A percentile compares a stretch with the other conserved stretches of the same genome.
These are phyloP conservation scores for Lophium mytilinum DNA, from an alignment of 495 filamentous ascomycete species.

Conservation along the genomic window DNA sequence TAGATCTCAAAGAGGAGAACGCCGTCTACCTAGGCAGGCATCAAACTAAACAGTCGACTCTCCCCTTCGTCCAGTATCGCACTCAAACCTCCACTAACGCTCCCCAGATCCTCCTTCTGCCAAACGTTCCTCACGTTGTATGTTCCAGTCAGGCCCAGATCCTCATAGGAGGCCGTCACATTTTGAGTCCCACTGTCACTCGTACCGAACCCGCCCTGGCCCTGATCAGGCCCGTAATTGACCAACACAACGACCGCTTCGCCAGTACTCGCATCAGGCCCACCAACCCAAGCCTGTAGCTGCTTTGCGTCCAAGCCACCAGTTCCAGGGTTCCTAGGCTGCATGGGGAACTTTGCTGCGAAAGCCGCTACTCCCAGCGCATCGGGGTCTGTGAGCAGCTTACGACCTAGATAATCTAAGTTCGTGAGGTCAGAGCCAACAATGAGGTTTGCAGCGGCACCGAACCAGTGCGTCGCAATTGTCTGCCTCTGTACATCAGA, in stretches of 20 bases:
- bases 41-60: neutral
- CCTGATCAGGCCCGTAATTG: constrained; percentile 29
- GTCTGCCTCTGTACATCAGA: constrained; percentile 25
- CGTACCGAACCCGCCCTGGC: constrained; percentile 23
- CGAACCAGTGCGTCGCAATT: constrained; percentile 31
- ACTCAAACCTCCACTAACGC: neutral
- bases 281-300: constrained; percentile 32
- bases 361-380: constrained; percentile 18
- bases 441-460: constrained; percentile 29
- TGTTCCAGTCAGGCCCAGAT: neutral
- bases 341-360: constrained; percentile 26
- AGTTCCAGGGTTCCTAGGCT: constrained; percentile 28
- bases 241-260: constrained; percentile 24
- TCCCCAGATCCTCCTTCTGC: neutral
- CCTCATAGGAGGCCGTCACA: constrained; percentile 14
- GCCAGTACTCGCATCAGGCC: constrained; percentile 10
- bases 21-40: neutral
- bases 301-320: constrained; percentile 24
- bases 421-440: constrained; percentile 25
- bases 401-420: neutral
- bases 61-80: neutral
- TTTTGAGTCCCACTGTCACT: constrained; percentile 16
- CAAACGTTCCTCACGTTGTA: neutral
- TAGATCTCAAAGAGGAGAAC: too few relatives aligned
- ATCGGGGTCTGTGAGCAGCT: neutral